Conservation (phyloP, 1,284 basidiomycete genomes). For the Mycosarcoma mackinlayi region DNA sequence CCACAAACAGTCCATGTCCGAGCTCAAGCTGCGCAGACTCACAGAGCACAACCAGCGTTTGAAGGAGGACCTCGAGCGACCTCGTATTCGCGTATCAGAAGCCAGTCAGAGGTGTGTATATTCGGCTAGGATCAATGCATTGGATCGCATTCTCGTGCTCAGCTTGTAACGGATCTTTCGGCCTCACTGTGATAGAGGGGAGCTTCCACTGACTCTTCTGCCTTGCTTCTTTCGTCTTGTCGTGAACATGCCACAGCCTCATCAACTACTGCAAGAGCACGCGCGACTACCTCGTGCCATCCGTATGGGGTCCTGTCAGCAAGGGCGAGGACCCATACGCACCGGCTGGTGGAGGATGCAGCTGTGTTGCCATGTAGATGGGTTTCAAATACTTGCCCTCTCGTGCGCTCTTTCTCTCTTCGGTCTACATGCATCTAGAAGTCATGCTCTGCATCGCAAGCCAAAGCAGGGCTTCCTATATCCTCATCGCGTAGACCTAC, state of each 20-base stretch:
- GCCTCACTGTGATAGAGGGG: neutral
- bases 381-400: neutral
- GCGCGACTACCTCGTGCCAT: constrained; percentile 87
- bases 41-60: constrained; percentile 92
- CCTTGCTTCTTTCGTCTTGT: neutral
- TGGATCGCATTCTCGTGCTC: neutral
- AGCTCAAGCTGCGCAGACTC: constrained; percentile 91
- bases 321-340: constrained; percentile 90
- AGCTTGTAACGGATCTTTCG: neutral
- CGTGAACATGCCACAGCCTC: constrained; percentile 72
- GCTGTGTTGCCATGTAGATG: constrained; percentile 57
- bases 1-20: constrained; percentile 81
- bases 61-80: constrained; percentile 86
- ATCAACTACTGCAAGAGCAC: constrained; percentile 91
- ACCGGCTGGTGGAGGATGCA: constrained; percentile 74
- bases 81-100: constrained; percentile 87
- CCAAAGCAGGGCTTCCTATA: constrained; percentile 16
- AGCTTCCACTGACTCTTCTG: neutral
- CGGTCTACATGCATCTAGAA: neutral
- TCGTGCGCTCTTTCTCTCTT: too few relatives aligned
- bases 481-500: neutral
- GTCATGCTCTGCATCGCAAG: neutral
- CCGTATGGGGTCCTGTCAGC: constrained; percentile 90
- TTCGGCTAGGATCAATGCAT: neutral
- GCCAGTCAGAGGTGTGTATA: constrained; percentile 83